phyloP scores from a whole-genome alignment of 352 stramenopile genomes.

The Globisporangium perplexum region DNA sequence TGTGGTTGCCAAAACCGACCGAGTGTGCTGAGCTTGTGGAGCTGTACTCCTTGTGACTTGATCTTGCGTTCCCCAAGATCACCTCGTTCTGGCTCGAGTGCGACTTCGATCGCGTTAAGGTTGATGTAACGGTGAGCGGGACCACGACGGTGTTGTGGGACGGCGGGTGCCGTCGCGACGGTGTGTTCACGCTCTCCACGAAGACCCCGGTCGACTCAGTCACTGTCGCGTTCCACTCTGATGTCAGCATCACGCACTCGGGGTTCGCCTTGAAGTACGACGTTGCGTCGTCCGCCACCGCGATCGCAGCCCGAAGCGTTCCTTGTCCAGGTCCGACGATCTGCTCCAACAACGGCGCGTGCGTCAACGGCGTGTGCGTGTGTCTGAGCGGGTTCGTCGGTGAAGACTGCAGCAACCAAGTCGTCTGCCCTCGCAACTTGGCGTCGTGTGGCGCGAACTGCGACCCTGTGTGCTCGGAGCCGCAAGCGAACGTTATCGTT shows the following conservation, averaged over 20 bases:
- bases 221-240: constrained; percentile 30
- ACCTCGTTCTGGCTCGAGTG: constrained; percentile 55
- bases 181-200: constrained; percentile 34
- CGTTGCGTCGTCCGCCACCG: constrained; percentile 7
- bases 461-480: constrained; percentile 33
- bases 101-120: constrained; percentile 36
- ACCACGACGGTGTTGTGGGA: constrained; percentile 27
- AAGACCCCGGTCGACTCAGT: constrained; percentile 21
- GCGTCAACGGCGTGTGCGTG: constrained; percentile 28
- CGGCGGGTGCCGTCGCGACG: constrained; percentile 41
- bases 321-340: constrained; percentile 32
- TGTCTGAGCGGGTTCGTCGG: constrained; percentile 57
- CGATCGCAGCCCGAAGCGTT: constrained; percentile 5
- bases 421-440: constrained; percentile 34
- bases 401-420: constrained; percentile 56
- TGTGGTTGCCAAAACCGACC: too few species aligned
- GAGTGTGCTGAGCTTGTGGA: not conserved
- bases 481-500: constrained; percentile 27
- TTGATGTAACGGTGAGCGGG: constrained; percentile 15
- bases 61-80: constrained; percentile 12
- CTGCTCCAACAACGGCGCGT: constrained; percentile 48
- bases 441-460: constrained; percentile 26
- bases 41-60: not conserved
- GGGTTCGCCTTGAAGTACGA: constrained; percentile 46
- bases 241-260: constrained; percentile 31